A percentile compares a stretch with the other conserved stretches of the same genome.
These are phyloP conservation scores for Huntiella savannae DNA, from an alignment of 2,329 filamentous ascomycete species.

Conservation along the genomic window DNA sequence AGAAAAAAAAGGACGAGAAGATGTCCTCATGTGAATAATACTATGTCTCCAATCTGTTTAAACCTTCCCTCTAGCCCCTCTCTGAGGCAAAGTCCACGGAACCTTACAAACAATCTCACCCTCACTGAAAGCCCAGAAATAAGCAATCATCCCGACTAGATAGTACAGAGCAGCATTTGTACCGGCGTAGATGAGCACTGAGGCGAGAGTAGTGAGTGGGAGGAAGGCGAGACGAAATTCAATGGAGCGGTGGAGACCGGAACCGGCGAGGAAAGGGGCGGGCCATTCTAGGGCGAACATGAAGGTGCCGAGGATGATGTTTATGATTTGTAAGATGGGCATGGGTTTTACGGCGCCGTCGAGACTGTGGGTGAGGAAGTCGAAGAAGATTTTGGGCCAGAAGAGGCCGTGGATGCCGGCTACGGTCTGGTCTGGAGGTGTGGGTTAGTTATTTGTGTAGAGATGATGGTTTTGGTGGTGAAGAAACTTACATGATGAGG, in stretches of 20 bases:
- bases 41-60: background rate
- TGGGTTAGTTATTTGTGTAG: slow-evolving; percentile 3
- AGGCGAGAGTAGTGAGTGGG: slow-evolving; percentile 56
- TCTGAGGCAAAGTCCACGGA: slow-evolving; percentile 47
- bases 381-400: slow-evolving; percentile 98
- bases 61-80: slow-evolving; percentile 22
- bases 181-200: slow-evolving; percentile 71
- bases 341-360: slow-evolving; percentile 70
- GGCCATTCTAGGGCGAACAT: slow-evolving; percentile 87
- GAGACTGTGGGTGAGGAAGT: slow-evolving; percentile 81
- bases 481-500: slow-evolving; percentile 47
- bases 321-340: slow-evolving; percentile 79
- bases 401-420: slow-evolving; percentile 78
- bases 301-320: slow-evolving; percentile 61
- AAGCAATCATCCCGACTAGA: slow-evolving; percentile 62
- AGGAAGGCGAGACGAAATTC: slow-evolving; percentile 69
- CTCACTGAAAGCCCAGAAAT: slow-evolving; percentile 95
- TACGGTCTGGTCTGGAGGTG: slow-evolving; percentile 54
- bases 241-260: slow-evolving; percentile 65
- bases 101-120: slow-evolving; percentile 63
- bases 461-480: background rate
- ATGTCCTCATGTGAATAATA: background rate
- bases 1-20: background rate
- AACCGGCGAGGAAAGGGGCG: slow-evolving; percentile 55
- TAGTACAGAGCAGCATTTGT: slow-evolving; percentile 91